Evolutionary conservation across 768 basidiomycete species (phyloP).

Genomic region (Paxillus ammoniavirescens): DNA sequence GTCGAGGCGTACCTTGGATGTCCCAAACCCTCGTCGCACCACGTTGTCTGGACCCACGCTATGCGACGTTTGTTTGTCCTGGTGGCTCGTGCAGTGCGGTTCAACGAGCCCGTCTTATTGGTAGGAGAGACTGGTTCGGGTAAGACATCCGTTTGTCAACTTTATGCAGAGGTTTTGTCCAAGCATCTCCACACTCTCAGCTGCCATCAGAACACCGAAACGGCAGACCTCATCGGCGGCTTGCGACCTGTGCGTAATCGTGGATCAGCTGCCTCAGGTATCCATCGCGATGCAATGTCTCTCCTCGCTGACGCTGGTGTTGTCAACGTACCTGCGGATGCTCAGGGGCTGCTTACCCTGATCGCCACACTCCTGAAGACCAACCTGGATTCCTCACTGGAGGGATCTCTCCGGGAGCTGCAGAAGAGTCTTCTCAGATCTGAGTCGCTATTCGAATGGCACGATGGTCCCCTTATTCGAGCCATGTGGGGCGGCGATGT

Average conservation of each 20-base stretch:
- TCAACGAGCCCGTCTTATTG: constrained; percentile 91
- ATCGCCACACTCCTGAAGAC: constrained; percentile 22
- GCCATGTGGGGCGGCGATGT: constrained; percentile 86
- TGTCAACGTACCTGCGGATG: constrained; percentile 18
- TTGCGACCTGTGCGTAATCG: constrained; percentile 86
- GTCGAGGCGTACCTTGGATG: constrained; percentile 53
- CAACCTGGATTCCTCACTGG: constrained; percentile 31
- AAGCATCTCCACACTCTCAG: constrained; percentile 74
- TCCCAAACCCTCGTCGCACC: constrained; percentile 41
- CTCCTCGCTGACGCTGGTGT: constrained; percentile 45
- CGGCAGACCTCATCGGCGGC: constrained; percentile 93
- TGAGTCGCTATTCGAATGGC: constrained; percentile 93
- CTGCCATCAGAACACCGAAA: constrained; percentile 98
- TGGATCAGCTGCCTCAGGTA: constrained; percentile 48
- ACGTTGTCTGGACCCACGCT: constrained; percentile 88
- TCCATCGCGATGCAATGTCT: constrained; percentile 40
- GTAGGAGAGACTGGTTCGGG: constrained; percentile 98
- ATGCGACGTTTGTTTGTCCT: constrained; percentile 90
- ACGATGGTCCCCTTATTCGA: constrained; percentile 92
- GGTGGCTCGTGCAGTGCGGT: constrained; percentile 78
- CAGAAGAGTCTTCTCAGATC: constrained; percentile 47
- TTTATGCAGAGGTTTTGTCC: constrained; percentile 67
- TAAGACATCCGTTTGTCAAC: constrained; percentile 95
- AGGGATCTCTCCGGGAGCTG: constrained; percentile 37
- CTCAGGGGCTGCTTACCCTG: constrained; percentile 24